Base-by-base conservation (phyloP, 768 basidiomycete species). In the Obba rivulosa region DNA sequence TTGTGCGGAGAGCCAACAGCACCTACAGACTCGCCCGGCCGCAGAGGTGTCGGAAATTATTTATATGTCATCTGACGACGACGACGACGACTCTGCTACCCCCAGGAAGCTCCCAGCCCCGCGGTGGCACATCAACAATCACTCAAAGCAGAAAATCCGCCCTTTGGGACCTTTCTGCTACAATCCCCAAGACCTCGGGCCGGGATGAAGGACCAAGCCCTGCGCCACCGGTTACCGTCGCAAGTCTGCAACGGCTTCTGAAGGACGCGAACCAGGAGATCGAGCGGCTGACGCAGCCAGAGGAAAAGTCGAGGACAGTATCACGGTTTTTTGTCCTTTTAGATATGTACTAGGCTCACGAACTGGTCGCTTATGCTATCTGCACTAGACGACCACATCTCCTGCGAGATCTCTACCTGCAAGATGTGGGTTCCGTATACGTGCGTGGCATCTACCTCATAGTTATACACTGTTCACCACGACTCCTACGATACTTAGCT, bases 381-480 rank as follows among this genome's bases (percentile, higher is more conserved):
- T 2, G 34, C 52, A 0, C 50, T 87, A 0, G 77, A 79, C 24
- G 84, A 86, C 22, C 57, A 71, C 39, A 60, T 79, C 13, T 70
- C 65, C 35, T 89, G 86, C 58, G 83, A 82, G 50, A 76, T 89
- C 36, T 89, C 85, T 59, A 72, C 76, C 0, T 50, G 63, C 36
- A 73, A 73, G 49, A 79, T 87, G 78, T 85, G 82, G 81, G 67
- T 68, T 8, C 85, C 86, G 1, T 83, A 77, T 55, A 71, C 74
- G 85, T 87, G 55, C 37, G 83, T 69, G 41, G 4, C 7, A 24
- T 14, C 18, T 31, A 20, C 38, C n/a, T n/a, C 20, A 28, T 40
- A 18, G 39, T n/a, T 2, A 49, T 36, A 41, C 43, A 48, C 36
- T n/a, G 20, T 37, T 41, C 41, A 44, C 13, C 18, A 14, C 28